Conservation (phyloP, 176 grass and related monocot genomes). For the Carex littledalei region DNA sequence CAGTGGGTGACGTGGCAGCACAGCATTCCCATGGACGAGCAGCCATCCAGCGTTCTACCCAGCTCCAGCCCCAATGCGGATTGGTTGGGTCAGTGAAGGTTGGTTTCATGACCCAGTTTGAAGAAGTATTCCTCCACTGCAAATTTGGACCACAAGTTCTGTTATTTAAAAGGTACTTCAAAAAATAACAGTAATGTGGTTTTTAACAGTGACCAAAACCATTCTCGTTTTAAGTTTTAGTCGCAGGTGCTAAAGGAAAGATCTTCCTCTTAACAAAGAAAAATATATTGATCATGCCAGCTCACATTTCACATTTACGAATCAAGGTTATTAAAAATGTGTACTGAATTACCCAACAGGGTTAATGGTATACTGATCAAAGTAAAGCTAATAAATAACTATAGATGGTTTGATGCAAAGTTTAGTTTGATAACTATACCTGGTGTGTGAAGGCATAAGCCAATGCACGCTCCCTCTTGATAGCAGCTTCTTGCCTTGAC, state of each 20-base stretch:
- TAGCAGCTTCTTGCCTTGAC: constrained; percentile 74
- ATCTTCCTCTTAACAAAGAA: background rate
- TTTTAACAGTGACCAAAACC: background rate
- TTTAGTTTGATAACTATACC: constrained; percentile 29
- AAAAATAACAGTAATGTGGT: background rate
- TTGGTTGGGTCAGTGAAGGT: constrained; percentile 70
- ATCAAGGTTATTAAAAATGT: background rate
- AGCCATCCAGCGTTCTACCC: constrained; percentile 91
- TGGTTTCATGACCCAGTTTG: constrained; percentile 43
- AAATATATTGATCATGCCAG: background rate
- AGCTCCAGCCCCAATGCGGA: constrained; percentile 95
- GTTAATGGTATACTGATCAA: background rate
- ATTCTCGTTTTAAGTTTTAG: background rate
- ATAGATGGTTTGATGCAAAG: background rate
- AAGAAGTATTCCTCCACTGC: constrained; percentile 62
- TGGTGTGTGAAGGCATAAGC: constrained; percentile 99
- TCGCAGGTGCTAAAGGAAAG: background rate
- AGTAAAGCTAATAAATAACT: background rate
- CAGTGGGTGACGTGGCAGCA: constrained; percentile 14
- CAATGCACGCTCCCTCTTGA: constrained; percentile 79
- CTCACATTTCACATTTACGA: background rate
- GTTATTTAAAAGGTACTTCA: background rate
- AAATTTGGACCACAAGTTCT: background rate
- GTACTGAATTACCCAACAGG: background rate
- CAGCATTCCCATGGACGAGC: constrained; percentile 62